These are phyloP conservation scores for Taiozyma sp. DNA, from an alignment of 1,139 yeast genomes.

Conservation along the genomic window DNA sequence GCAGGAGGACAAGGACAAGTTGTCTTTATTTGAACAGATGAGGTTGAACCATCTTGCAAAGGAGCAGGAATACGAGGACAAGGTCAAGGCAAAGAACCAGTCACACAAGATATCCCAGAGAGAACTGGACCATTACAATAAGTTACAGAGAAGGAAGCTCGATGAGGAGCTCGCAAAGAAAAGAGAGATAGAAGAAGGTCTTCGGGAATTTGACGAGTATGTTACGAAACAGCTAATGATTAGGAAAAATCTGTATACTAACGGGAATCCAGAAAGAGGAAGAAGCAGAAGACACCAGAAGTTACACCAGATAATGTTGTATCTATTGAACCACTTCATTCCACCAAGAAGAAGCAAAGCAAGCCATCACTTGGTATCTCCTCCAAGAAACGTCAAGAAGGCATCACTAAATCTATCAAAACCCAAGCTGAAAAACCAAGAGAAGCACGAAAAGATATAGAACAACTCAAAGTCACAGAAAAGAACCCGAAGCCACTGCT, in stretches of 20 bases:
- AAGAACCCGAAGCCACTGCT: background rate
- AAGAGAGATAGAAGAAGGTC: constrained; percentile 16
- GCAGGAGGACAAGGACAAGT: constrained; percentile 18
- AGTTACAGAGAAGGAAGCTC: constrained; percentile 6
- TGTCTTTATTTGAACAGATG: constrained; percentile 24
- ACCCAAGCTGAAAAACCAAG: background rate
- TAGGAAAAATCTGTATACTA: background rate
- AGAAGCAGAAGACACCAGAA: background rate
- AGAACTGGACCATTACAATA: constrained; percentile 17
- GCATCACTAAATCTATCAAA: background rate
- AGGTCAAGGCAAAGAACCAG: constrained; percentile 18
- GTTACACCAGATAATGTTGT: background rate
- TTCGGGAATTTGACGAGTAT: constrained; percentile 17
- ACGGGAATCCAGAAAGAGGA: constrained; percentile 2
- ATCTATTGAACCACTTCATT: background rate
- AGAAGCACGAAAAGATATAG: background rate
- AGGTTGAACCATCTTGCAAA: constrained; percentile 19
- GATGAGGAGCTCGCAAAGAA: constrained; percentile 10
- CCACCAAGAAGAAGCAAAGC: background rate
- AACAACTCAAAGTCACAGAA: background rate
- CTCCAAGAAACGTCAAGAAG: constrained; percentile 1
- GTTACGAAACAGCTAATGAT: constrained; percentile 2
- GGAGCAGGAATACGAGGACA: constrained; percentile 21
- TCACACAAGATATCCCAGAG: constrained; percentile 14
- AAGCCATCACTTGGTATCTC: background rate